Evolutionary conservation across 1,139 yeast genomes (phyloP), one percentile per base, ranked within the genome.

Genomic region (Taphrina flavorubra): DNA sequence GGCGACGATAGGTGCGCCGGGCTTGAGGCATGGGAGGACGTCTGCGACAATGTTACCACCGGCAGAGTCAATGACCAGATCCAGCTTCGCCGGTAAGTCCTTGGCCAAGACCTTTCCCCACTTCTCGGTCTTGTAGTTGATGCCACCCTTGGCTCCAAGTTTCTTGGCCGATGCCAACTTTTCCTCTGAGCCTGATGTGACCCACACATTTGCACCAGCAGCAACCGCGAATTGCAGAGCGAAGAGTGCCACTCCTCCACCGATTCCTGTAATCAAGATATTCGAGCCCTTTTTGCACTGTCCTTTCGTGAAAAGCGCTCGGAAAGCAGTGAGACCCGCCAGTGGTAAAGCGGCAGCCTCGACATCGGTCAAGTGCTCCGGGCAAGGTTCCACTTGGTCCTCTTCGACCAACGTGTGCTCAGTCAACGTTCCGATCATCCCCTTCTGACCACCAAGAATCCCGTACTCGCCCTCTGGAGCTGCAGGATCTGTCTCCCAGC

Each of bases 81-180:
- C 74, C 16, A 72, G 56, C 13, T 68, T 97, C 11, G 47, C 47
- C 2, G 49, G 37, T 10, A 69, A 39, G 11, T 66, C 16, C 44
- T 36, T 55, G 14, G 57, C 58, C 14, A 72, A 42, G 49, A 59
- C 51, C 39, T 63, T 69, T 10, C 72, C 70, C 74, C 74, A 72
- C 25, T 67, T 66, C 31, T 51, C 62, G 1, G 62, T 69, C 34
- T 68, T 60, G 65, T 72, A 72, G 57, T 68, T 58, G 20, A 71
- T 69, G 1, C 72, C 74, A 14, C 71, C 73, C 16, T 68, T 68
- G 36, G 70, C 72, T 8, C 73, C 71, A 5, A 72, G 56, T 14
- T 25, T 46, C 47, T 59, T 51, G 1, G 73, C 74, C 42, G 55
- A 67, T 31, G 59, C 68, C 18, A 72, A 31, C 60, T 72, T 72